Base-by-base conservation (phyloP, 1,139 yeast genomes). In the Scheffersomyces titani region DNA sequence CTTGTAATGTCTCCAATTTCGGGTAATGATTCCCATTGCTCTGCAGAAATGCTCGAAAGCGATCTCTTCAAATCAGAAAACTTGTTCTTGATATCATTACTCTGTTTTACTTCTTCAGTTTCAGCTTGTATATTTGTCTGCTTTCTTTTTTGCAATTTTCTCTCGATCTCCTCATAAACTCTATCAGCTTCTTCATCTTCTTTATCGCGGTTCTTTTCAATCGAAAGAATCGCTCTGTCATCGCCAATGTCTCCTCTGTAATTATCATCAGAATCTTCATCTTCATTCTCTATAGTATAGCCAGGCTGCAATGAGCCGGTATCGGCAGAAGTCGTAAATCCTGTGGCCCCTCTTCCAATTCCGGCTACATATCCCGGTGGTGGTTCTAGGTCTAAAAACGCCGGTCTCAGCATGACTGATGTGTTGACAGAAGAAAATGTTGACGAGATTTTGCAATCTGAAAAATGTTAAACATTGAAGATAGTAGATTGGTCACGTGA, bases 341-440 rank as follows among this genome's bases (percentile, higher is more conserved):
- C 98, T 0, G 91, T 85, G 1, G 98, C 99, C 19, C 99, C 99
- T 68, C 99, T 80, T 0, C 98, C 99, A 7, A 92, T 75, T 44
- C 99, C 99, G 1, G 98, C 90, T 47, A 92, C 84, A 69, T 94
- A 94, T 6, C 97, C 97, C 3, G 89, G 85, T 0, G 99, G 99
- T 0, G 98, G 89, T 61, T 88, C 87, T 75, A 90, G 92, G 66
- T 89, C 93, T 55, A 94, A 78, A 71, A 94, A 94, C n/a, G 85
- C 78, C 61, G 75, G 75, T 53, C 84, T 67, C 36, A 81, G 84
- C 87, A 83, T 83, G 6, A 7, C n/a, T 30, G 16, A 24, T 30
- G 11, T 30, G 16, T 11, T 6, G 16, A 9, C 40, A 3, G 16
- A 30, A 30, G 11, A 30, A 16, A 21, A 18, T 22, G 24, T 16